These are phyloP conservation scores for Coniella vitis DNA, from an alignment of 2,329 filamentous ascomycete species.

Conservation along the genomic window DNA sequence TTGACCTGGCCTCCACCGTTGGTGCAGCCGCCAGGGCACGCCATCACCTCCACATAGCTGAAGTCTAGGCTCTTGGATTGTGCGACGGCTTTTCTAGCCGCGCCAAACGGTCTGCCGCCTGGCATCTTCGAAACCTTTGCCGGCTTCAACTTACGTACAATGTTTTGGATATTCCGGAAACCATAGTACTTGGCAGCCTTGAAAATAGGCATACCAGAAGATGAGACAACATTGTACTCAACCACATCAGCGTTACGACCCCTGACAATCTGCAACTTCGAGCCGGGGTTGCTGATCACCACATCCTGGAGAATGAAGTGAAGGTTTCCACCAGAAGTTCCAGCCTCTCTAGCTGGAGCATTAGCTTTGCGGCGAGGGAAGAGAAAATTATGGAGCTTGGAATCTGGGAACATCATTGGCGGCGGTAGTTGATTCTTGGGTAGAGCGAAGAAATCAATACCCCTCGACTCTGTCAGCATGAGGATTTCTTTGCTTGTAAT, in stretches of 20 bases:
- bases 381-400: conserved; percentile 62
- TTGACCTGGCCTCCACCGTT: conserved; percentile 97
- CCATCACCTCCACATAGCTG: conserved; percentile 98
- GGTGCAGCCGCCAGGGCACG: conserved; percentile 96
- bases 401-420: conserved; percentile 63
- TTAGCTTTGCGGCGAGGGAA: conserved; percentile 49
- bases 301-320: conserved; percentile 75
- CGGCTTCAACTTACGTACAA: conserved; percentile 87
- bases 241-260: conserved; percentile 89
- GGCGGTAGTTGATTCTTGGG: conserved; percentile 45
- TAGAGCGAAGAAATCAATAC: conserved; percentile 68
- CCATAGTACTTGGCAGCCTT: conserved; percentile 90
- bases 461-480: conserved; percentile 76
- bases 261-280: conserved; percentile 61
- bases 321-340: conserved; percentile 83
- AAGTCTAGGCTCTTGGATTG: conserved; percentile 57
- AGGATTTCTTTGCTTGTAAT: conserved; percentile 94
- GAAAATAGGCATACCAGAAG: conserved; percentile 54
- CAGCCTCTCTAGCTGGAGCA: conserved; percentile 50
- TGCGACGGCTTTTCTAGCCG: conserved; percentile 44
- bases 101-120: conserved; percentile 58
- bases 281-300: conserved; percentile 63
- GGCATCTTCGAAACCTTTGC: conserved; percentile 71
- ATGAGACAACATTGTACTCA: conserved; percentile 66
- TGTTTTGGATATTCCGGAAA: conserved; percentile 96